phyloP scores from a whole-genome alignment of 192 early-diverging fungal genomes.

The Backusella circina region DNA sequence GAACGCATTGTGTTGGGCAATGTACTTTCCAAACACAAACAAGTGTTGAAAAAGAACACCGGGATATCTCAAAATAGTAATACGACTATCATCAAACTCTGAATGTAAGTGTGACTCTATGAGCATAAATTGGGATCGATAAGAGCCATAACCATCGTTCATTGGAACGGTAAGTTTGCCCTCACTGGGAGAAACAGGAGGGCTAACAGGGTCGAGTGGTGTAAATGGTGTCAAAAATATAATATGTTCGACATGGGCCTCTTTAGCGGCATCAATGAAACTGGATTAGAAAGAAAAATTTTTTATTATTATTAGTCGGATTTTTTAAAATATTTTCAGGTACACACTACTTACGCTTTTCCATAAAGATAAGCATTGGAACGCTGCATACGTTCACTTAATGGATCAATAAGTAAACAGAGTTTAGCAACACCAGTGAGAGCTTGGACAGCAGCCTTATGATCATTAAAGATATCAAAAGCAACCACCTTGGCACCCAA shows the following conservation, averaged over 20 bases:
- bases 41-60: constrained; percentile 39
- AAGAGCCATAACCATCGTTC: constrained; percentile 4
- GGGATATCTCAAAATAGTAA: constrained; percentile 37
- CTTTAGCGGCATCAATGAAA: constrained; percentile 35
- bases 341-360: constrained; percentile 22
- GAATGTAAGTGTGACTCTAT: constrained; percentile 26
- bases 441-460: constrained; percentile 14
- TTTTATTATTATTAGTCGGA: constrained; percentile 1
- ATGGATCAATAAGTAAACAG: constrained; percentile 33
- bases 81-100: constrained; percentile 19
- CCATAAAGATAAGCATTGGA: constrained; percentile 24
- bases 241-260: constrained; percentile 33
- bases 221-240: constrained; percentile 36
- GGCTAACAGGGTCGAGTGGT: constrained; percentile 21
- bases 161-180: not conserved
- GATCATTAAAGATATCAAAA: constrained; percentile 27
- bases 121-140: constrained; percentile 28
- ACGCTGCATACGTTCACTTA: constrained; percentile 30
- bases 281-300: constrained; percentile 16
- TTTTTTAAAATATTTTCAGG: not conserved
- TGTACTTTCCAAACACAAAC: constrained; percentile 32
- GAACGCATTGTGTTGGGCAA: constrained; percentile 32
- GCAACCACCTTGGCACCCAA: constrained; percentile 27
- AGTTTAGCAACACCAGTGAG: constrained; percentile 34
- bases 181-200: not conserved